phyloP scores from a whole-genome alignment of 108 stramenopile genomes.

The Epithemia pelagica region DNA sequence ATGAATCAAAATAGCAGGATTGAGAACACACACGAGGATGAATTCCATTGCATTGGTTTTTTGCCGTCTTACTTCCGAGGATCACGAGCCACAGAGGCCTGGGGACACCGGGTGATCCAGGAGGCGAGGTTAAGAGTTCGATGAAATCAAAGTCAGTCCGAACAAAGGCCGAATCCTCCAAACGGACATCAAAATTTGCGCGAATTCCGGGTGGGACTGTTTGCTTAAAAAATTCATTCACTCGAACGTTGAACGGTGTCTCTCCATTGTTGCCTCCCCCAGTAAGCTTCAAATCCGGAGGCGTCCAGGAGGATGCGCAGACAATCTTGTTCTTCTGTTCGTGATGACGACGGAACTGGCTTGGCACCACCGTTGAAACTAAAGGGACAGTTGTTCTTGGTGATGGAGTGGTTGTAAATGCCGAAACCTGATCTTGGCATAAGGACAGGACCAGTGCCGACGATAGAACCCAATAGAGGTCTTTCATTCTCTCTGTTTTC shows the following conservation, averaged over 20 bases:
- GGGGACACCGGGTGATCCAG: conserved; percentile 28
- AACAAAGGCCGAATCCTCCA: conserved; percentile 2
- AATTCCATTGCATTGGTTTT: too few species aligned
- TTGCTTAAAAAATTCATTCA: conserved; percentile 38
- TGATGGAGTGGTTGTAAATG: too few species aligned
- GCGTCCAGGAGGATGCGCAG: not conserved
- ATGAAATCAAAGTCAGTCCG: conserved; percentile 17
- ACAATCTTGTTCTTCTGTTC: conserved; percentile 1
- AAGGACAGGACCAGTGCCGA: too few species aligned
- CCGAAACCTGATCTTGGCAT: too few species aligned
- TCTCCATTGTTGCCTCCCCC: not conserved
- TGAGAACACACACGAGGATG: too few species aligned
- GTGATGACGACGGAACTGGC: too few species aligned
- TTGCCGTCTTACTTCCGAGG: conserved; percentile 13
- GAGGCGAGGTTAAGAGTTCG: conserved; percentile 28
- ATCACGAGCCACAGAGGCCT: conserved; percentile 41
- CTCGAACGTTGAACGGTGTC: conserved; percentile 7
- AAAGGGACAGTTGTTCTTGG: too few species aligned
- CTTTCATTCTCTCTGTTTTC: too few species aligned
- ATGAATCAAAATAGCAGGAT: not conserved
- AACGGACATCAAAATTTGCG: conserved; percentile 8
- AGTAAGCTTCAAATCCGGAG: not conserved
- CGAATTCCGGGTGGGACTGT: conserved; percentile 21
- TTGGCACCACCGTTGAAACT: too few species aligned
- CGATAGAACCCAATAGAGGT: too few species aligned